Conservation (phyloP, 345 rosid species). For the Salix udensis region DNA sequence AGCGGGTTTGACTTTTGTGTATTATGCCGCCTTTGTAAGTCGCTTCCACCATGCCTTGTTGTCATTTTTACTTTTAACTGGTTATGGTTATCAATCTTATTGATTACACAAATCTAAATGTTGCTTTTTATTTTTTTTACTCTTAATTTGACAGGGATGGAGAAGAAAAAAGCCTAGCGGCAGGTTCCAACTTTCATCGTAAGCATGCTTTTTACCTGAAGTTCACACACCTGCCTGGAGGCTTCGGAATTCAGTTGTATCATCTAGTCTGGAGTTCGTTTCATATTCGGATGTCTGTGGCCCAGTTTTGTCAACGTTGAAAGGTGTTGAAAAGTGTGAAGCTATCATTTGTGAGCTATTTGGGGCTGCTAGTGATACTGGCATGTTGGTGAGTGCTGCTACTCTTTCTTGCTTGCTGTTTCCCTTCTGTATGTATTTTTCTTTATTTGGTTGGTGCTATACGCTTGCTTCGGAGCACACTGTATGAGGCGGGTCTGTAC, state of each 20-base stretch:
- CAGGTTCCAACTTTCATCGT: conserved; percentile 74
- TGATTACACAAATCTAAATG: neutral
- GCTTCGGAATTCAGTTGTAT: conserved; percentile 4
- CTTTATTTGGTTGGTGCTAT: conserved; percentile 24
- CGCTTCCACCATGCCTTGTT: neutral
- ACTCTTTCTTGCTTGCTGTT: conserved; percentile 3
- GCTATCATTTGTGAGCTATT: conserved; percentile 11
- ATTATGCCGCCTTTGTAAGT: conserved; percentile 85
- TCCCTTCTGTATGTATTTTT: conserved; percentile 36
- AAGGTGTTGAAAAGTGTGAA: conserved; percentile 23
- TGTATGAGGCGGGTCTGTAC: no score
- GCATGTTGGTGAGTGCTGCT: conserved; percentile 19
- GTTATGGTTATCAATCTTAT: neutral
- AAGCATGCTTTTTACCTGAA: conserved; percentile 18
- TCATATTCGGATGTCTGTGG: conserved; percentile 12
- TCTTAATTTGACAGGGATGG: conserved; percentile 63
- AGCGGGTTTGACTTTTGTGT: conserved; percentile 84
- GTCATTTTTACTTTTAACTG: neutral
- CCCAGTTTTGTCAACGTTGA: conserved; percentile 15
- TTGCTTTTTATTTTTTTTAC: neutral
- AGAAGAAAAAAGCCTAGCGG: conserved; percentile 77
- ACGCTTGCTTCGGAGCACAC: conserved; percentile 16
- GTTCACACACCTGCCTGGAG: conserved; percentile 16
- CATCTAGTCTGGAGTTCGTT: conserved; percentile 14
- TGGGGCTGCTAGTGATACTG: conserved; percentile 13